Evolutionary conservation across 2,329 filamentous ascomycete genomes (phyloP).

Genomic region (Claviceps sp.): DNA sequence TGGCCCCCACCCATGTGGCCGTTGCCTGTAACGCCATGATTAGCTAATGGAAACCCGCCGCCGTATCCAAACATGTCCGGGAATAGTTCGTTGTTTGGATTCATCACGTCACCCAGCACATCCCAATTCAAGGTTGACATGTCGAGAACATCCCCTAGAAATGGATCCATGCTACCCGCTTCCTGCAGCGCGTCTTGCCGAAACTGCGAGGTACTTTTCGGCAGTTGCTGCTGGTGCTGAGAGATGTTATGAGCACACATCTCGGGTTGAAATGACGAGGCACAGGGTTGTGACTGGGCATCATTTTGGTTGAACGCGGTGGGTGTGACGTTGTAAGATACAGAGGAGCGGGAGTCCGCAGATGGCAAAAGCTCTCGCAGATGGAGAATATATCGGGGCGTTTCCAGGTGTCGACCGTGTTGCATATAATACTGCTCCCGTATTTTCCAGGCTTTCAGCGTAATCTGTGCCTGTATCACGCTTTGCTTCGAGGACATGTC

Average conservation of each 20-base stretch:
- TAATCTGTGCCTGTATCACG: conserved; percentile 30
- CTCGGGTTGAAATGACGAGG: neutral
- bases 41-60: conserved; percentile 12
- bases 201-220: neutral
- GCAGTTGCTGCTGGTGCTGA: conserved; percentile 3
- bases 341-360: conserved; percentile 22
- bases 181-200: conserved; percentile 7
- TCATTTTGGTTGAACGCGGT: neutral
- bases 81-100: conserved; percentile 16
- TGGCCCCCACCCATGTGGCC: conserved; percentile 1
- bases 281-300: neutral
- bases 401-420: conserved; percentile 24
- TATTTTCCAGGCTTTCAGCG: conserved; percentile 39
- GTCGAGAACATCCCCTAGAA: conserved; percentile 31
- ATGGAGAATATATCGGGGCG: conserved; percentile 31
- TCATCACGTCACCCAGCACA: conserved; percentile 24
- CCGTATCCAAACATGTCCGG: conserved; percentile 19
- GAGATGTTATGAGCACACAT: neutral
- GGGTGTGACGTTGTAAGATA: conserved; percentile 6
- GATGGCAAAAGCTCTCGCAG: conserved; percentile 29
- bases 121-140: conserved; percentile 31
- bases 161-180: conserved; percentile 26
- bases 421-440: conserved; percentile 29
- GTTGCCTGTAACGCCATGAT: conserved; percentile 5
- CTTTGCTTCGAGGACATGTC: conserved; percentile 33